Base-by-base conservation (phyloP, 495 filamentous ascomycete genomes). In the Mytilinidion resinicola region DNA sequence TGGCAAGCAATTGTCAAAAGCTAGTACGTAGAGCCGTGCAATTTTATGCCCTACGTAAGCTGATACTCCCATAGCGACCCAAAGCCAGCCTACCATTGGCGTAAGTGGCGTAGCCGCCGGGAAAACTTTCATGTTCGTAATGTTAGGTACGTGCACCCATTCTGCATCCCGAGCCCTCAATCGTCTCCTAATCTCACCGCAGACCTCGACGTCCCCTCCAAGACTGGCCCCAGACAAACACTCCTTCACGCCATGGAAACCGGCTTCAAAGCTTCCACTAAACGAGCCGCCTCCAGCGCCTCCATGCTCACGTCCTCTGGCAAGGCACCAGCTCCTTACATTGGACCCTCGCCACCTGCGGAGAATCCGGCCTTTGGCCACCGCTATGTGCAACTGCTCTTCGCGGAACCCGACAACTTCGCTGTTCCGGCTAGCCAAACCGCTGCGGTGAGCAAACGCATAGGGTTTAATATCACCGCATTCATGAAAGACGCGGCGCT, bases 121-220 rank as follows among this genome's bases (percentile, higher is more conserved):
- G 14, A 25, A 35, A 15, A 60, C 57, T 38, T 65, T 50, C 57
- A 47, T 65, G 34, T 65, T 65, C 62, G 44, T 65, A 15, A 65
- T 65, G 62, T 7, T 65, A 20, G 42, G 12, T 46, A 46, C 14
- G 42, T 15, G 15, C 12, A 9, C 7, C 42, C 1, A 15, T n/a
- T 46, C 7, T 12, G 1, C 12, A 15, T n/a, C 42, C 12, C 12
- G 7, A 9, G 15, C 42, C 1, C 9, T 15, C 42, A 17, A 9
- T 15, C 42, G 8, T n/a, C 20, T 9, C 9, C 14, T 20, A 46
- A 46, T 1, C 14, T 15, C 8, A 11, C 39, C 39, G 1, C 42
- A n/a, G 62, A 65, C 36, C 62, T 65, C 9, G 62, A 65, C 48
- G 62, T 65, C 10, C 57, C 57, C n/a, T 53, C 53, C 9, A 42